phyloP scores from a whole-genome alignment of 192 early-diverging fungal species.

The Chytriomyces hyalinus region DNA sequence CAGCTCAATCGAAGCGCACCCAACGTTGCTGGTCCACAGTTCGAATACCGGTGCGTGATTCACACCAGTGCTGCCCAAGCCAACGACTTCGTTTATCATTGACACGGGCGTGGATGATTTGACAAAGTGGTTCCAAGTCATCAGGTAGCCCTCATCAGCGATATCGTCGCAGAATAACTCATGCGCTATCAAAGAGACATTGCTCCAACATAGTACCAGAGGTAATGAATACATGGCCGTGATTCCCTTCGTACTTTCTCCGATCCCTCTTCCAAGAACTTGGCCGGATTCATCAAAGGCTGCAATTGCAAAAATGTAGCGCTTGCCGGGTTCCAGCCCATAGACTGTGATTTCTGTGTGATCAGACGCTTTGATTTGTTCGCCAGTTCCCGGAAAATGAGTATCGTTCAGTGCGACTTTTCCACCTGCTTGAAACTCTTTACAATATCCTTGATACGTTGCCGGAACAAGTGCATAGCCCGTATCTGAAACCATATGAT shows the following conservation, averaged over 20 bases:
- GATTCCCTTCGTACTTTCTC: constrained; percentile 37
- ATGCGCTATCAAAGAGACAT: constrained; percentile 38
- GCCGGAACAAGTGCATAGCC: constrained; percentile 23
- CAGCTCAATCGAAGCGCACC: constrained; percentile 24
- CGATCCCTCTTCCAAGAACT: constrained; percentile 45
- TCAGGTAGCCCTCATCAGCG: constrained; percentile 35
- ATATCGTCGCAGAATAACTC: constrained; percentile 38
- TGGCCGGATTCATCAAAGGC: constrained; percentile 43
- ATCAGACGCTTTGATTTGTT: constrained; percentile 8
- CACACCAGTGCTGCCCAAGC: constrained; percentile 18
- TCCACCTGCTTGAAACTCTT: constrained; percentile 12
- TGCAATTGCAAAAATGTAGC: constrained; percentile 47
- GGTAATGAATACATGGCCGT: constrained; percentile 46
- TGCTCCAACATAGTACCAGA: constrained; percentile 40
- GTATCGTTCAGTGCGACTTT: constrained; percentile 43
- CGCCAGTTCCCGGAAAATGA: constrained; percentile 41
- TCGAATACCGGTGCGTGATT: constrained; percentile 10
- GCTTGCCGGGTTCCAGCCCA: constrained; percentile 38
- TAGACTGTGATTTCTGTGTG: constrained; percentile 44
- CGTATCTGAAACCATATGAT: constrained; percentile 35
- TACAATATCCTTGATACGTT: constrained; percentile 45
- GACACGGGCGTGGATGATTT: neutral
- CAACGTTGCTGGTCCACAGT: constrained; percentile 17
- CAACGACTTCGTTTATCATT: neutral
- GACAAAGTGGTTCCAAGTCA: constrained; percentile 36